phyloP scores from a whole-genome alignment of 371 early-diverging fungal genomes.

The Capillidium heterosporum region DNA sequence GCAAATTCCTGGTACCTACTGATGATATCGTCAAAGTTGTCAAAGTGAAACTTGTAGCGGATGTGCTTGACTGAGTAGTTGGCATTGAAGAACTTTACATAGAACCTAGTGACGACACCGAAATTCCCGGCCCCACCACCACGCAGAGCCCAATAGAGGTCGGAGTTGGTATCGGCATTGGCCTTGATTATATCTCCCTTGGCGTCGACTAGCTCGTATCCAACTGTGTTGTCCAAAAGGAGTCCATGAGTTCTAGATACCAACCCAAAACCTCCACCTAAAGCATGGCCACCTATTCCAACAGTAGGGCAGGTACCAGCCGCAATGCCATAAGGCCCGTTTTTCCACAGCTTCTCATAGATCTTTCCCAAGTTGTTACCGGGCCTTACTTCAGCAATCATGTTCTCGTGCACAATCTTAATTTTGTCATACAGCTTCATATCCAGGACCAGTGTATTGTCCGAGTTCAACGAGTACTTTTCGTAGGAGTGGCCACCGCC shows the following conservation, averaged over 20 bases:
- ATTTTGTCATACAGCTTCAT: slow-evolving; percentile 10
- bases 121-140: slow-evolving; percentile 33
- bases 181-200: slow-evolving; percentile 24
- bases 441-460: slow-evolving; percentile 16
- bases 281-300: slow-evolving; percentile 16
- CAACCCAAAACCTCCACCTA: slow-evolving; percentile 24
- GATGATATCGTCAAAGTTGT: not conserved
- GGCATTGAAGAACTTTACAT: slow-evolving; percentile 12
- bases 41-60: slow-evolving; percentile 2
- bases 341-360: slow-evolving; percentile 14
- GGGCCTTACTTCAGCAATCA: slow-evolving; percentile 12
- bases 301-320: slow-evolving; percentile 19
- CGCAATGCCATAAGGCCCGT: slow-evolving; percentile 12
- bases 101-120: slow-evolving; percentile 28
- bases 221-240: slow-evolving; percentile 26
- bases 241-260: slow-evolving; percentile 17
- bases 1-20: not conserved
- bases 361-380: slow-evolving; percentile 16
- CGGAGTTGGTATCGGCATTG: slow-evolving; percentile 16
- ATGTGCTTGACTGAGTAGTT: too few relatives aligned
- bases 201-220: slow-evolving; percentile 22
- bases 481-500: slow-evolving; percentile 27
- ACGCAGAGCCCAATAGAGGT: slow-evolving; percentile 35
- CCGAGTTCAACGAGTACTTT: slow-evolving; percentile 14
- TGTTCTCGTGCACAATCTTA: slow-evolving; percentile 6